Evolutionary conservation across 805 yeast genomes (phyloP), one percentile per base, ranked within the genome.

Genomic region (Sungouiella thailandica): DNA sequence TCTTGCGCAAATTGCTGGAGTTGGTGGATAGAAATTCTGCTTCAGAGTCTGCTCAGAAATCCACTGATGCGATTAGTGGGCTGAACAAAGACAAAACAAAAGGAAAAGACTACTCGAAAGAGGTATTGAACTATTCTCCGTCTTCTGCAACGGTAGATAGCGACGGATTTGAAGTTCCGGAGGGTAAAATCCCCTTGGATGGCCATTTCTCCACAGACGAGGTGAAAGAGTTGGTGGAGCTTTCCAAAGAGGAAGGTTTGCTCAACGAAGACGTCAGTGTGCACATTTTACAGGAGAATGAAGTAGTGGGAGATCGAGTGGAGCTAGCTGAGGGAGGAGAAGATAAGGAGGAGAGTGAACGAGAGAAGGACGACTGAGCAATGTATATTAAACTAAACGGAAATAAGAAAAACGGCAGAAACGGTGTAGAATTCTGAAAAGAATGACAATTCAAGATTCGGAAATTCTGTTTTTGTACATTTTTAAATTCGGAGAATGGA

Each of bases 171-270:
- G 57, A 44, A 35, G 46, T 63, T 7, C 69, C 70, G 2, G 40
- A 39, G 23, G 68, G 68, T 2, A 63, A 60, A 34, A 53, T 64
- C 14, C 69, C 70, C 1, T 29, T 64, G 17, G 70, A 64, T 31
- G 65, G 67, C n/a, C 64, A 63, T 35, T 64, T 64, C 34, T 53
- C 67, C 5, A 53, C 67, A 4, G 33, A 37, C 8, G 69, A 64
- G 35, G 37, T 63, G 14, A 43, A 52, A 27, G 55, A 53, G 23
- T 41, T 64, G 34, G 53, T 64, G 7, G 49, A 49, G 5, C 10
- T 59, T 7, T 61, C 67, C 17, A 50, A 64, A 28, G 40, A 50
- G 8, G 56, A 58, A 32, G 64, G 65, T 0, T 20, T 58, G 2
- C 29, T 64, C 23, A 43, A 50, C 5, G 43, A 46, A 2, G 47